Percentiles rank a stretch among this genome's conserved stretches.
These are phyloP conservation scores for Coemansia sp. DNA, from an alignment of 192 early-diverging fungal species.

Conservation along the genomic window DNA sequence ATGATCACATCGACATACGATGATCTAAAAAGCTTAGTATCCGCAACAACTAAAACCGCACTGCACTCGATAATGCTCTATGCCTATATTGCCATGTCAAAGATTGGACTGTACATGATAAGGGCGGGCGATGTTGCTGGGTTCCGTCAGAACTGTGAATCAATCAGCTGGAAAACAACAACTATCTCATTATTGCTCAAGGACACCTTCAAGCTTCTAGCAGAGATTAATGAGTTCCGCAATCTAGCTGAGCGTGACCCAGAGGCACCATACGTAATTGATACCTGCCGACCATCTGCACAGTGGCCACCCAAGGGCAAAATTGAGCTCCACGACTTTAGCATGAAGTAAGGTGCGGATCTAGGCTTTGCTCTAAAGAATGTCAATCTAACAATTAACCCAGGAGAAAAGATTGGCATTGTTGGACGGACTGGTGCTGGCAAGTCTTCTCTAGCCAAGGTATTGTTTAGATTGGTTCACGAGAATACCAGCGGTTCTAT, in stretches of 20 bases:
- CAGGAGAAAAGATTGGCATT: conserved; percentile 51
- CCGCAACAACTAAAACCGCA: neutral
- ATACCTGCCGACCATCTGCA: no score
- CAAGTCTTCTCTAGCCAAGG: conserved; percentile 63
- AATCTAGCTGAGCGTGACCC: neutral
- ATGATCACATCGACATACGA: neutral
- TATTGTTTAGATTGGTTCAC: conserved; percentile 66
- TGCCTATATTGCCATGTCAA: neutral
- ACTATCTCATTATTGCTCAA: neutral
- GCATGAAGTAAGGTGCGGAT: conserved; percentile 12
- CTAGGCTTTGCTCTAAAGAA: conserved; percentile 35
- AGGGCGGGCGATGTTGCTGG: neutral
- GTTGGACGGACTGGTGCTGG: conserved; percentile 61
- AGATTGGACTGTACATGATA: neutral
- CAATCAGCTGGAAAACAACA: neutral
- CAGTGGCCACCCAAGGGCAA: no score
- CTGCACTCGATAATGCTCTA: neutral
- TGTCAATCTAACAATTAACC: conserved; percentile 50
- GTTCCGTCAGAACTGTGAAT: neutral
- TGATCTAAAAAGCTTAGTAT: neutral
- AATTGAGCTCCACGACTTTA: no score
- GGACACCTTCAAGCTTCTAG: neutral
- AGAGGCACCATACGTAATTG: no score
- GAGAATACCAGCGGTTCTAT: conserved; percentile 41
- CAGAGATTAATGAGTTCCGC: neutral